Evolutionary conservation across 345 rosid genomes (phyloP).

Genomic region (Euphorbia peplus): DNA sequence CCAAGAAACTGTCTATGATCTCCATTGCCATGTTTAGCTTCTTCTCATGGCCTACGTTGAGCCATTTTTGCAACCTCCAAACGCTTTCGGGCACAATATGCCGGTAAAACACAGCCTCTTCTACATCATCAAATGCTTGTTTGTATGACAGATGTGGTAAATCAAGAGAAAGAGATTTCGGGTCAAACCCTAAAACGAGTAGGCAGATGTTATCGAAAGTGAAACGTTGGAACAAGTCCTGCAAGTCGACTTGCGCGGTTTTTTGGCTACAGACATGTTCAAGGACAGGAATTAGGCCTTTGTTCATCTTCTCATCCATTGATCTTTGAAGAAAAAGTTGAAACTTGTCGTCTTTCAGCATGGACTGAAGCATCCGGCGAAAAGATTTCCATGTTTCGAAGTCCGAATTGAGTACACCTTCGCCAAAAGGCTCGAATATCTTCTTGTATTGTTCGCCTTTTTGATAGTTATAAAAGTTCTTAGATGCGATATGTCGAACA

Average conservation of each 20-base stretch:
- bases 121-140: conserved; percentile 22
- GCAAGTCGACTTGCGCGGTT: conserved; percentile 15
- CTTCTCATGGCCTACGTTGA: conserved; percentile 30
- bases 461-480: conserved; percentile 10
- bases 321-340: conserved; percentile 9
- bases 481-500: conserved; percentile 7
- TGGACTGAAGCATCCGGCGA: conserved; percentile 9
- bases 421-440: conserved; percentile 16
- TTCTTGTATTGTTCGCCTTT: conserved; percentile 9
- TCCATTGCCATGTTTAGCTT: conserved; percentile 11
- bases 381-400: conserved; percentile 8
- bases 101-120: conserved; percentile 12
- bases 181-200: conserved; percentile 11
- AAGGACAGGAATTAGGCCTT: conserved; percentile 23
- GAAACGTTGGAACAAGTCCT: conserved; percentile 18
- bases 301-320: conserved; percentile 3
- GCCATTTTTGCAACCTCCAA: conserved; percentile 29
- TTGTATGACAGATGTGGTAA: conserved; percentile 20
- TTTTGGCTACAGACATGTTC: conserved; percentile 4
- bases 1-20: conserved; percentile 13
- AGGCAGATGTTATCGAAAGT: conserved; percentile 13
- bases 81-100: conserved; percentile 7
- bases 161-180: conserved; percentile 8
- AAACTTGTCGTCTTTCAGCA: conserved; percentile 11
- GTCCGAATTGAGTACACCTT: conserved; percentile 14